Conservation (phyloP, 768 basidiomycete species). For the Serendipita indica region DNA sequence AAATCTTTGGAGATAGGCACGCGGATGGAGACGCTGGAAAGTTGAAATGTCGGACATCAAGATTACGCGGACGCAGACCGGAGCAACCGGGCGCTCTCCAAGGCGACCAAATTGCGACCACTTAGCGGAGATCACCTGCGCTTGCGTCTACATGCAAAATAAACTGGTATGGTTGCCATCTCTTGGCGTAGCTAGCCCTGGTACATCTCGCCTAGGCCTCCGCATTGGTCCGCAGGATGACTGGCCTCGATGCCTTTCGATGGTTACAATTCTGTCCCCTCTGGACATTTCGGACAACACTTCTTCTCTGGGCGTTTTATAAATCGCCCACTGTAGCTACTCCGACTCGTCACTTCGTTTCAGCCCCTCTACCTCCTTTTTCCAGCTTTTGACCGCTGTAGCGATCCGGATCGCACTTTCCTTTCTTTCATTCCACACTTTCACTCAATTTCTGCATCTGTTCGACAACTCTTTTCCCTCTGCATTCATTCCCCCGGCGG, state of each 20-base stretch:
- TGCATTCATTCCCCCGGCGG: neutral
- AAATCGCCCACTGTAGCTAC: neutral
- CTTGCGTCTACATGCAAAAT: too few relatives aligned
- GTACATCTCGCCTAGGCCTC: too few relatives aligned
- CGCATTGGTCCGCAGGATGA: too few relatives aligned
- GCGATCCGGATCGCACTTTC: slow-evolving; percentile 9
- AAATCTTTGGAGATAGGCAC: slow-evolving; percentile 76
- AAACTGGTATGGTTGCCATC: too few relatives aligned
- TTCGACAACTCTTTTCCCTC: neutral
- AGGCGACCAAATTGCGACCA: neutral
- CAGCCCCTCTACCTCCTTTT: neutral
- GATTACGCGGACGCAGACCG: too few relatives aligned
- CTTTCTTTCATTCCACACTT: neutral
- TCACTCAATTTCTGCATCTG: neutral
- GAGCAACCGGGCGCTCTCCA: neutral
- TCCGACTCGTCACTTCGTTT: neutral
- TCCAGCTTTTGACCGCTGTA: neutral
- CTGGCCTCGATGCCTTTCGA: too few relatives aligned
- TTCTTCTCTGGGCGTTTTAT: neutral
- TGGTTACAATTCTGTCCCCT: too few relatives aligned
- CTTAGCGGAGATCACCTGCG: too few relatives aligned
- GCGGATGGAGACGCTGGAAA: slow-evolving; percentile 83
- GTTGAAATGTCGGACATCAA: slow-evolving; percentile 21
- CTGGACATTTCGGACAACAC: neutral
- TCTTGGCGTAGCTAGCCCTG: too few relatives aligned